Conservation (phyloP, 2,329 filamentous ascomycete species). For the Colletotrichum sp. region DNA sequence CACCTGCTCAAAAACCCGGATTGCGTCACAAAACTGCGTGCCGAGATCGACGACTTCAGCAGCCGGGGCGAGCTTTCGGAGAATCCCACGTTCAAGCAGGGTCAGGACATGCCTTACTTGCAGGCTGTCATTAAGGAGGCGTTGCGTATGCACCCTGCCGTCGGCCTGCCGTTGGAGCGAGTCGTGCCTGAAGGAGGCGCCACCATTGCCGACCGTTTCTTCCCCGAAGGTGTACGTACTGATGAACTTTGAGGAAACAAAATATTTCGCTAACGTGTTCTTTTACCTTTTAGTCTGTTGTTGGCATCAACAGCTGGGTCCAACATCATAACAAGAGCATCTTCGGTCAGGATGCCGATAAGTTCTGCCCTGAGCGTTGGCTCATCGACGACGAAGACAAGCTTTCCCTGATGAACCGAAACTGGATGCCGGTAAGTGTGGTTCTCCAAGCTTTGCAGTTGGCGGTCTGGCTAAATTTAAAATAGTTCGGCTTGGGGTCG, state of each 20-base stretch:
- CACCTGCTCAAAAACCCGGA: conserved; percentile 39
- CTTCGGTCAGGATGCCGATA: conserved; percentile 36
- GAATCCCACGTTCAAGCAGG: conserved; percentile 38
- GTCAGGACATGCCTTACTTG: conserved; percentile 51
- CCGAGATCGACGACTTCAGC: conserved; percentile 26
- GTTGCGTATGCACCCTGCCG: conserved; percentile 53
- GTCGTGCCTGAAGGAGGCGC: conserved; percentile 49
- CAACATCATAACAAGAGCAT: conserved; percentile 34
- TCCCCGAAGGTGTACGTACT: conserved; percentile 31
- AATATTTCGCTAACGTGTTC: neutral
- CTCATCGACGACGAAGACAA: conserved; percentile 28
- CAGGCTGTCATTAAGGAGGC: conserved; percentile 60
- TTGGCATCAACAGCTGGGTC: conserved; percentile 42
- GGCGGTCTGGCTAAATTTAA: neutral
- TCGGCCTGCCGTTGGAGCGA: conserved; percentile 53
- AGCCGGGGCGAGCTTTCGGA: conserved; percentile 17
- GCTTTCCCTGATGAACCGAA: conserved; percentile 31
- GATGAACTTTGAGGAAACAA: neutral
- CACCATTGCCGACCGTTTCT: conserved; percentile 37
- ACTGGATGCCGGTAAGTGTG: conserved; percentile 30
- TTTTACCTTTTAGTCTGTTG: conserved; percentile 26
- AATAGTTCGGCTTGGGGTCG: conserved; percentile 45
- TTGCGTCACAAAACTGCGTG: conserved; percentile 24
- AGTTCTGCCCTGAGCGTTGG: conserved; percentile 48
- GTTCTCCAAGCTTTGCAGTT: fast-evolving